Conservation (phyloP, 345 rosid species). For the Viola odorata region DNA sequence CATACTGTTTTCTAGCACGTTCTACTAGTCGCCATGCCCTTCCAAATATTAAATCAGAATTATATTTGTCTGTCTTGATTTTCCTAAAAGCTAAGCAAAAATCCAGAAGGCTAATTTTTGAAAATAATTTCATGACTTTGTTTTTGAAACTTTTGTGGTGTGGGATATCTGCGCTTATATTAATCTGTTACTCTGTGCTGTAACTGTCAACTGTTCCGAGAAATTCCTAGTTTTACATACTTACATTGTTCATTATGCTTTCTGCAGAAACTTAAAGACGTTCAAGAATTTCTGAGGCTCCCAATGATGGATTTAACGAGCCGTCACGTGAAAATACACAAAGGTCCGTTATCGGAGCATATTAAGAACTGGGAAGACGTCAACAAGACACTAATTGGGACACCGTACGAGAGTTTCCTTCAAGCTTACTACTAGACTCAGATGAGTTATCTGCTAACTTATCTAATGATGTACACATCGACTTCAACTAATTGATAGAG, state of each 20-base stretch:
- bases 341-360: constrained; percentile 61
- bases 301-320: constrained; percentile 58
- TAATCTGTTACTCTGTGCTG: no score
- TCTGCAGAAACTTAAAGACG: constrained; percentile 67
- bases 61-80: no score
- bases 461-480: constrained; percentile 18
- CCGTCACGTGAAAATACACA: constrained; percentile 88
- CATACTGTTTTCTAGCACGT: no score
- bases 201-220: no score
- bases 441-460: constrained; percentile 14
- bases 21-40: no score
- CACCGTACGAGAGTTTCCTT: constrained; percentile 54
- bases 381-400: constrained; percentile 57
- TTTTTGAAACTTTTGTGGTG: no score
- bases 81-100: no score
- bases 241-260: constrained; percentile 1
- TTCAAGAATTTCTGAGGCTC: constrained; percentile 65
- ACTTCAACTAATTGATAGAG: constrained; percentile 20
- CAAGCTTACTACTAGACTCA: constrained; percentile 46
- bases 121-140: no score
- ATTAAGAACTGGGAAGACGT: constrained; percentile 84
- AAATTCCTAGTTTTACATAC: background rate
- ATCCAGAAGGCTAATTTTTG: no score
- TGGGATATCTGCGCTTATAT: no score
- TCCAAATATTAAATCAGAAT: no score